Conservation (phyloP, 805 yeast genomes). For the Kluyveromyces siamensis region DNA sequence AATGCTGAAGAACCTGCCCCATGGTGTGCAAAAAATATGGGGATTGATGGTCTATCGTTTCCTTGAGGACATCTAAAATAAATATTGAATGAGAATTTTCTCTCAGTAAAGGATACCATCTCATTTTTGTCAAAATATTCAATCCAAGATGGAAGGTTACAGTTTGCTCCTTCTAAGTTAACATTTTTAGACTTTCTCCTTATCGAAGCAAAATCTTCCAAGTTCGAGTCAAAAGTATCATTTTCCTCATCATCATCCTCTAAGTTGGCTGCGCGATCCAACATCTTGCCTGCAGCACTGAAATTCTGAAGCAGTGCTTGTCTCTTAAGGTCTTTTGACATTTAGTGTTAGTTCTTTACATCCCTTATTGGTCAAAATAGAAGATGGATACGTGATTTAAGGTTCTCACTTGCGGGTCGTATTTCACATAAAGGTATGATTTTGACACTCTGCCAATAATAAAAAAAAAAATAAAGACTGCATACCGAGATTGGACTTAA, state of each 20-base stretch:
- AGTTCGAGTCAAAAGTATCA: background rate
- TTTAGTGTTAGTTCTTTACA: background rate
- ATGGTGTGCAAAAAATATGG: conserved; percentile 73
- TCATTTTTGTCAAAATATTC: conserved; percentile 17
- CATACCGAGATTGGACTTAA: too few species aligned
- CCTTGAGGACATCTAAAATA: conserved; percentile 48
- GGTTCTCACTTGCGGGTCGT: too few species aligned
- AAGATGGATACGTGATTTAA: too few species aligned
- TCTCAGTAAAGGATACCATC: conserved; percentile 6
- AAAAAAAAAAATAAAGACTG: background rate
- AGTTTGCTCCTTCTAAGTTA: background rate
- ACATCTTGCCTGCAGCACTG: background rate
- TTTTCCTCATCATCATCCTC: background rate
- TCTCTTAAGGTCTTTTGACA: conserved; percentile 1
- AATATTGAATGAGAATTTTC: conserved; percentile 35
- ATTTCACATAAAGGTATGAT: background rate
- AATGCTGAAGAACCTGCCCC: conserved; percentile 92
- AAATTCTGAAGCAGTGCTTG: conserved; percentile 1
- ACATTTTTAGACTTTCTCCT: background rate
- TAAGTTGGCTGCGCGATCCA: background rate
- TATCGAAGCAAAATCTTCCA: background rate
- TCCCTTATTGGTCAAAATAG: too few species aligned
- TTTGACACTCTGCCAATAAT: too few species aligned
- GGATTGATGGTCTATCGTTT: conserved; percentile 26
- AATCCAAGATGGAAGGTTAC: conserved; percentile 13